Base-by-base conservation (phyloP, 1,284 basidiomycete genomes). In the Mycosarcoma mackinlayi region DNA sequence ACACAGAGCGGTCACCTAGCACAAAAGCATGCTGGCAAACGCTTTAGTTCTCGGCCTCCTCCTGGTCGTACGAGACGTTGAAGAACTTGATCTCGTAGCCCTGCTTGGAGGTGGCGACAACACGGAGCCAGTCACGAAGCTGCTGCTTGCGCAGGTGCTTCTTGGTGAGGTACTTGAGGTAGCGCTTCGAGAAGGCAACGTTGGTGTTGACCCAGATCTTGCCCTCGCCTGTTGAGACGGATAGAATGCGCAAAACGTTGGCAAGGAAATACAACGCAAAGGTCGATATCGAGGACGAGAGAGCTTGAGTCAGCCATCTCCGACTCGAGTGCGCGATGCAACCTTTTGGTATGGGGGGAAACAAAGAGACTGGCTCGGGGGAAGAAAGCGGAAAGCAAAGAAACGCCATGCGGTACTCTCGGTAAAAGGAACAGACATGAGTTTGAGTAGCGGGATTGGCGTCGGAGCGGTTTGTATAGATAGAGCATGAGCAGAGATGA, bases 111-210 rank as follows among this genome's bases (percentile, higher is more conserved):
- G 83, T 83, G 49, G 83, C 81, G 23, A 84, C 83, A 50, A 84
- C 83, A 58, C 81, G 81, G 46, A 82, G 76, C 79, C 82, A 83
- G 74, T 83, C 82, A 61, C 82, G 80, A 38, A 83, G 78, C 73
- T 78, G 77, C 56, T 76, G 72, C 61, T 81, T 78, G 75, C 77
- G 76, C 54, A 82, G 72, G 73, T 78, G 81, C 77, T 83, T 83
- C 80, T 85, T 85, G 67, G 84, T 84, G 19, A 84, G 68, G 79
- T 84, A 84, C 79, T 85, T 85, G 77, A 85, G 80, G 82, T 84
- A 84, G 47, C 84, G 81, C 81, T 83, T 83, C 50, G 83, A 84
- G 75, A 84, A 83, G 65, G 83, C 81, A 53, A 84, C 80, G 60
- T 76, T 77, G 58, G 84, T 81, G 68, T 79, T 83, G 71, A 85